phyloP scores from a whole-genome alignment of 306 rosid genomes.

The Medicago arabica region DNA sequence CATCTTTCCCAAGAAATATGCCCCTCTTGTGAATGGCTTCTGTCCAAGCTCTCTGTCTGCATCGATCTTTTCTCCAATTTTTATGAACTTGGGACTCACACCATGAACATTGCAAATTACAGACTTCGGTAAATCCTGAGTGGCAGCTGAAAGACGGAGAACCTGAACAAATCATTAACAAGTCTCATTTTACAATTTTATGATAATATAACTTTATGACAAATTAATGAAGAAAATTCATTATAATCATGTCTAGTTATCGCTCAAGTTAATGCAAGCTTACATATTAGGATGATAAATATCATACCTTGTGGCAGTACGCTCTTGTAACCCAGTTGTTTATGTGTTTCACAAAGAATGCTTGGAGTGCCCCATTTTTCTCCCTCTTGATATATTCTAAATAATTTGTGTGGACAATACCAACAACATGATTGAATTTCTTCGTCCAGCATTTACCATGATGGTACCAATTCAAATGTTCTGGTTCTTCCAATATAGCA shows the following conservation, averaged over 20 bases:
- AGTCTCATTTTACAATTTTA: slow-evolving; percentile 20
- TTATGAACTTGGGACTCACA: slow-evolving; percentile 89
- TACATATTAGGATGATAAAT: slow-evolving; percentile 14
- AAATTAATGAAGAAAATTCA: slow-evolving; percentile 22
- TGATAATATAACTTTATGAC: slow-evolving; percentile 10
- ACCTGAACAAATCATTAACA: slow-evolving; percentile 55
- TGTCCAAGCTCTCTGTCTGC: slow-evolving; percentile 80
- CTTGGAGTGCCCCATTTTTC: slow-evolving; percentile 90
- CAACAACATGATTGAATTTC: slow-evolving; percentile 94
- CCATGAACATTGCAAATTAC: slow-evolving; percentile 94
- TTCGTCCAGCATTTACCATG: slow-evolving; percentile 94
- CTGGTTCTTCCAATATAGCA: slow-evolving; percentile 94
- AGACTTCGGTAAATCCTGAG: slow-evolving; percentile 92
- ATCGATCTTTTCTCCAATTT: slow-evolving; percentile 79
- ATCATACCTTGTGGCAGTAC: slow-evolving; percentile 80
- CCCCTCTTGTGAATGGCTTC: slow-evolving; percentile 83
- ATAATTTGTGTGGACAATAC: slow-evolving; percentile 94
- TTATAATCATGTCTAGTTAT: slow-evolving; percentile 16
- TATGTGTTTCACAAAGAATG: slow-evolving; percentile 90
- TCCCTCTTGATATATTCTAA: slow-evolving; percentile 92
- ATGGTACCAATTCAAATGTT: slow-evolving; percentile 97
- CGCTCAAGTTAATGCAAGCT: slow-evolving; percentile 13
- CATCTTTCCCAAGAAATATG: slow-evolving; percentile 97
- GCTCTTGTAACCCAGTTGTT: slow-evolving; percentile 94
- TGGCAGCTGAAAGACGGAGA: slow-evolving; percentile 95